Evolutionary conservation across 495 filamentous ascomycete genomes (phyloP).

Genomic region (Glarea lozoyensis): DNA sequence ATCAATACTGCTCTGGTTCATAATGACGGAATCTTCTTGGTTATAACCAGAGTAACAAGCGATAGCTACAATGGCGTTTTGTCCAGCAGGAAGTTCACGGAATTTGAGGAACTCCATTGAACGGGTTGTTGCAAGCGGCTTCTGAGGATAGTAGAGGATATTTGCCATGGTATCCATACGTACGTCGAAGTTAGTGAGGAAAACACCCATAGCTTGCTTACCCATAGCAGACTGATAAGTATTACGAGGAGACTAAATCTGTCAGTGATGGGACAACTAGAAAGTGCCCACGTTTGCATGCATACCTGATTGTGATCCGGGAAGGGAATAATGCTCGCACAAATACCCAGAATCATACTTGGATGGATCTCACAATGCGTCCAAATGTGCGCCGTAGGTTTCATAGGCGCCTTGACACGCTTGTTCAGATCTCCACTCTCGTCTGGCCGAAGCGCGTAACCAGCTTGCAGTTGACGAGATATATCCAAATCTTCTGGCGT

Average conservation of each 20-base stretch:
- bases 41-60: conserved; percentile 98
- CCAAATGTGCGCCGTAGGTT: conserved; percentile 74
- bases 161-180: conserved; percentile 99
- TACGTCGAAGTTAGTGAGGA: conserved; percentile 88
- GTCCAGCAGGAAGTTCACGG: conserved; percentile 90
- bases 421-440: conserved; percentile 46
- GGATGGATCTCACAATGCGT: conserved; percentile 99
- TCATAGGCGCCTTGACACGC: conserved; percentile 76
- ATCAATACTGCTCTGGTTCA: conserved; percentile 99
- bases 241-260: conserved; percentile 75
- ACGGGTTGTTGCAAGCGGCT: conserved; percentile 88
- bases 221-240: conserved; percentile 99
- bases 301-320: conserved; percentile 91
- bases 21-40: conserved; percentile 99
- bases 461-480: conserved; percentile 53
- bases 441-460: conserved; percentile 51
- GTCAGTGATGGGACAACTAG: conserved; percentile 8
- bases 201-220: conserved; percentile 99
- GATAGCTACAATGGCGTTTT: conserved; percentile 98
- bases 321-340: conserved; percentile 98
- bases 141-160: conserved; percentile 97
- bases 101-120: conserved; percentile 99
- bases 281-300: conserved; percentile 4
- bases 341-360: conserved; percentile 96
- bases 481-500: conserved; percentile 87